Base-by-base conservation (phyloP, 2,329 filamentous ascomycete genomes). In the Teratosphaeriaceae sp. region DNA sequence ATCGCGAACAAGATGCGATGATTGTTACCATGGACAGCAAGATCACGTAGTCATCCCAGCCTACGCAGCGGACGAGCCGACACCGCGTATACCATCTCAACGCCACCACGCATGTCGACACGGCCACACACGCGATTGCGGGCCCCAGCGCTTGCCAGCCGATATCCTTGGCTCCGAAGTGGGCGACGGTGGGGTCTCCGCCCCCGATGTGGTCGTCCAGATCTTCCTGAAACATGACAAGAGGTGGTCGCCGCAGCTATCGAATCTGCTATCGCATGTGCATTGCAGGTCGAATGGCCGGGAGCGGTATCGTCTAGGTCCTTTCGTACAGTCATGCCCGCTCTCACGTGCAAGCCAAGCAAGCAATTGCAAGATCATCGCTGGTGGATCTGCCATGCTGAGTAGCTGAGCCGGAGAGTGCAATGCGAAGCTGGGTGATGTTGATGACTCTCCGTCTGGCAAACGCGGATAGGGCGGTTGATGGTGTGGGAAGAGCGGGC, bases 21-120 rank as follows among this genome's bases (percentile, higher is more conserved):
- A n/a, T n/a, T n/a, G n/a, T 43, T 46, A 65, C 60, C 42, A 62
- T 46, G n/a, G 64, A 60, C 2, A 61, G 38, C 8, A 62, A 38
- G 20, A 67, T 65, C 6, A 62, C 54, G 40, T 53, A 55, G 48
- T 67, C 64, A 50, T 67, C 65, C 27, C 56, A 45, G 9, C 64
- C 65, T 13, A 62, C 22, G 19, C 57, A 54, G 5, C 54, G 53
- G 6, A 60, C 54, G 7, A 67, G 46, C 22, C 51, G 51, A 18
- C 50, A 48, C 21, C 64, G 52, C 11, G 64, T 61, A 41, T 62
- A 63, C 42, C 62, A 63, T 48, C 65, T 51, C 29, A 59, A 31
- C 2, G 38, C 47, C 12, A 67, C 64, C 13, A 64, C 51, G 2
- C 52, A 18, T 2, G 56, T 60, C 3, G 63, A 56, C 6, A 65